These are phyloP conservation scores for Lactarius vividus DNA, from an alignment of 768 basidiomycete genomes.

Conservation along the genomic window DNA sequence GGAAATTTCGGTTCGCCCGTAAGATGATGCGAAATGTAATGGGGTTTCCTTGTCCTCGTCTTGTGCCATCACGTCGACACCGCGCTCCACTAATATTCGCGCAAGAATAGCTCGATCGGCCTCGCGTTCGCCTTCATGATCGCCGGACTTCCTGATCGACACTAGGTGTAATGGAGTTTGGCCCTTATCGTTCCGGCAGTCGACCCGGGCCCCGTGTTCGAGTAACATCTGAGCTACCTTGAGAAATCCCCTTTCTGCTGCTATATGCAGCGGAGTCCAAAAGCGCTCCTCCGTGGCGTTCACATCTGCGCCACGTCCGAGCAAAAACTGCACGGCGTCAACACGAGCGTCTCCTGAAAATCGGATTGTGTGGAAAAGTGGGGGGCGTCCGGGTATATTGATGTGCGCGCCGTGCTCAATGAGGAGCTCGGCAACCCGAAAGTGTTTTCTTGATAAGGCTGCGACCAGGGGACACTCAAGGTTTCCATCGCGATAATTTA, in stretches of 20 bases:
- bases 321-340: background rate
- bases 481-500: background rate
- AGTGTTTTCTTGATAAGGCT: background rate
- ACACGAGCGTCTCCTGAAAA: background rate
- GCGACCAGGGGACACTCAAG: background rate
- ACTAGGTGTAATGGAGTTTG: background rate
- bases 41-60: background rate
- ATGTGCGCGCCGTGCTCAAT: background rate
- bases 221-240: background rate
- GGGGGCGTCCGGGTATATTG: background rate
- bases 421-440: background rate
- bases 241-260: background rate
- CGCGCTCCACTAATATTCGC: background rate
- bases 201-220: background rate
- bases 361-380: background rate
- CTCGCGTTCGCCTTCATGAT: background rate
- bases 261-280: background rate
- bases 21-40: background rate
- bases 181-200: background rate
- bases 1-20: background rate
- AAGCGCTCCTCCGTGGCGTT: background rate
- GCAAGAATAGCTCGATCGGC: background rate
- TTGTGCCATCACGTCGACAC: background rate
- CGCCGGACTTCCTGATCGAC: background rate
- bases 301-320: background rate